A percentile compares a stretch with the other conserved stretches of the same genome.
Conservation (phyloP, 345 rosid species). For the Eutrema heterophyllum region DNA sequence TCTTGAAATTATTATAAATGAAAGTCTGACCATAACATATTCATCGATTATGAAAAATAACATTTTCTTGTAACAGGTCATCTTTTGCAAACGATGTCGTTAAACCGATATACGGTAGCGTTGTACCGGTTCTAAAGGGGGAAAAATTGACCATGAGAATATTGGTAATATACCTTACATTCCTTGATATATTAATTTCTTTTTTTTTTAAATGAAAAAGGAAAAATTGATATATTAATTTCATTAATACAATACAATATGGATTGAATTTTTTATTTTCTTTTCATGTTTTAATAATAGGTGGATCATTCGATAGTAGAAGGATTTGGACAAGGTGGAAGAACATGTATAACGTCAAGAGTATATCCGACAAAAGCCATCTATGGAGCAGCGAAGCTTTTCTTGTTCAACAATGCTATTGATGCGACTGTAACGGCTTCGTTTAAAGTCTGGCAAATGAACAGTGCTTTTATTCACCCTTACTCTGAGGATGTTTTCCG, state of each 20-base stretch:
- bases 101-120: slow-evolving; percentile 55
- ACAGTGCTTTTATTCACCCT: slow-evolving; percentile 70
- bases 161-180: slow-evolving; percentile 38
- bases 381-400: slow-evolving; percentile 64
- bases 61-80: slow-evolving; percentile 48
- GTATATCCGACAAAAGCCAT: slow-evolving; percentile 89
- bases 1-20: not conserved
- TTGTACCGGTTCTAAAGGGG: slow-evolving; percentile 58
- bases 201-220: too few relatives aligned
- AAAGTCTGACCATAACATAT: not conserved
- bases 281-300: slow-evolving; percentile 21
- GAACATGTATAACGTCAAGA: slow-evolving; percentile 75
- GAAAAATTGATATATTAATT: not conserved
- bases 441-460: slow-evolving; percentile 73
- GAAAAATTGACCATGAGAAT: slow-evolving; percentile 68
- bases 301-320: slow-evolving; percentile 96
- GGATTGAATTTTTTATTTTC: not conserved
- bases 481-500: slow-evolving; percentile 30
- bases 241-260: not conserved
- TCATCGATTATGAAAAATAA: not conserved
- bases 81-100: slow-evolving; percentile 57
- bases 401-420: slow-evolving; percentile 84
- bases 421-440: slow-evolving; percentile 63
- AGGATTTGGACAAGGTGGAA: slow-evolving; percentile 81
- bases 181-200: not conserved